Evolutionary conservation across 2,329 filamentous ascomycete genomes (phyloP).

Genomic region (Trichoderma koningii): DNA sequence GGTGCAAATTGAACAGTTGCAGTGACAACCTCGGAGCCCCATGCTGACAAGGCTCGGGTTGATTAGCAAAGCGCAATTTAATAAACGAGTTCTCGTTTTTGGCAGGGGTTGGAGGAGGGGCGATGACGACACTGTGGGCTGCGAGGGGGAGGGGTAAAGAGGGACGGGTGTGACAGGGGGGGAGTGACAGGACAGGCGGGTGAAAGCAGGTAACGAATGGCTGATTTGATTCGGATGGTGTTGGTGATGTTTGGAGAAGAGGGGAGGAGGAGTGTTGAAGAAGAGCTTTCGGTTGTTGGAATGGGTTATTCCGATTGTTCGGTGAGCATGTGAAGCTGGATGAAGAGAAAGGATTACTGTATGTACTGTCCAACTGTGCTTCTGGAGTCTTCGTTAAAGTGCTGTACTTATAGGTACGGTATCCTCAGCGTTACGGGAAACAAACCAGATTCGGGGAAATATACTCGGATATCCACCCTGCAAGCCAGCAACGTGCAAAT

Average conservation of each 20-base stretch:
- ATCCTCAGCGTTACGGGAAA: neutral
- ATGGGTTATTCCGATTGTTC: too few species aligned
- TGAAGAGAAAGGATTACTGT: neutral
- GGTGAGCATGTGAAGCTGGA: neutral
- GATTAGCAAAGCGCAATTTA: too few species aligned
- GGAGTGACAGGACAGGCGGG: neutral
- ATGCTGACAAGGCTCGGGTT: too few species aligned
- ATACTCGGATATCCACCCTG: neutral
- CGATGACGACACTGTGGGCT: slow-evolving; percentile 24
- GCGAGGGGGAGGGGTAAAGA: slow-evolving; percentile 19
- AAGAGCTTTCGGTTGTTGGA: neutral
- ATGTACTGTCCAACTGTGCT: neutral
- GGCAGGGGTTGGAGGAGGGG: neutral
- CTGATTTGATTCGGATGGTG: neutral
- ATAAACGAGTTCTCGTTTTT: too few species aligned
- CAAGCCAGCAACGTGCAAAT: too few species aligned
- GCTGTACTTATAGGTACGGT: neutral
- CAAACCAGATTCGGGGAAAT: neutral
- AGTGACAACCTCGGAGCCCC: too few species aligned
- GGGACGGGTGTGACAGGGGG: neutral
- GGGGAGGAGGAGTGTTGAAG: too few species aligned
- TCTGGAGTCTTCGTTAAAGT: neutral
- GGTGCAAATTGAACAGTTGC: too few species aligned
- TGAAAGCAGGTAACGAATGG: neutral
- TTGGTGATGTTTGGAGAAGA: neutral